Evolutionary conservation across 768 basidiomycete genomes (phyloP), one percentile per base, ranked within the genome.

Genomic region (Xerocomus potaroensis): DNA sequence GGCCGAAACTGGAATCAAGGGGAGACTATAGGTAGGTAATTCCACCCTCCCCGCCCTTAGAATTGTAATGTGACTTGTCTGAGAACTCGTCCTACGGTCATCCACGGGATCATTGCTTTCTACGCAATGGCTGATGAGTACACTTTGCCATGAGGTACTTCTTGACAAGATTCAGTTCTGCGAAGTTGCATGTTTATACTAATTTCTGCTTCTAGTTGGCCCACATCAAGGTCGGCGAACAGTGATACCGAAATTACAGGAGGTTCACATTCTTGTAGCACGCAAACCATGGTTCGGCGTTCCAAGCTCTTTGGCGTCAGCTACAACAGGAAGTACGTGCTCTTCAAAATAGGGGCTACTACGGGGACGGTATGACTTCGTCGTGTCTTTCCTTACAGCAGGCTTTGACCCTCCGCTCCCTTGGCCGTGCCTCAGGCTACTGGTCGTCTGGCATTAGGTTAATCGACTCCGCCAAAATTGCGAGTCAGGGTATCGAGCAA

Each of bases 1-100:
- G 90, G 89, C 2, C 74, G 89, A 39, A 91, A 91, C 60, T 92
- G 89, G 89, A 87, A 89, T 54, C 73, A 72, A 47, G 90, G 90
- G 3, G 89, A 92, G 65, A 83, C 80, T 9, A 69, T 92, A 47
- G 88, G 87, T 86, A 51, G 54, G 12, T 37, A n/a, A n/a, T n/a
- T n/a, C n/a, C n/a, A n/a, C n/a, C n/a, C n/a, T n/a, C n/a, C n/a
- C n/a, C n/a, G n/a, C n/a, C n/a, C n/a, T n/a, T n/a, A n/a, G n/a
- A n/a, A n/a, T n/a, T n/a, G n/a, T n/a, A 32, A 43, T 21, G 43
- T 47, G n/a, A 34, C 26, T 0, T 34, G 6, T 23, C 8, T 23
- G 50, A 91, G 89, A 92, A 57, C 73, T 92, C 15, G 90, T 91
- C 8, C 67, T 91, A 5, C 75, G 87, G 24, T 71, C 80, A 32